Base-by-base conservation (phyloP, 2,329 filamentous ascomycete genomes). In the Niveomyces coronatus region DNA sequence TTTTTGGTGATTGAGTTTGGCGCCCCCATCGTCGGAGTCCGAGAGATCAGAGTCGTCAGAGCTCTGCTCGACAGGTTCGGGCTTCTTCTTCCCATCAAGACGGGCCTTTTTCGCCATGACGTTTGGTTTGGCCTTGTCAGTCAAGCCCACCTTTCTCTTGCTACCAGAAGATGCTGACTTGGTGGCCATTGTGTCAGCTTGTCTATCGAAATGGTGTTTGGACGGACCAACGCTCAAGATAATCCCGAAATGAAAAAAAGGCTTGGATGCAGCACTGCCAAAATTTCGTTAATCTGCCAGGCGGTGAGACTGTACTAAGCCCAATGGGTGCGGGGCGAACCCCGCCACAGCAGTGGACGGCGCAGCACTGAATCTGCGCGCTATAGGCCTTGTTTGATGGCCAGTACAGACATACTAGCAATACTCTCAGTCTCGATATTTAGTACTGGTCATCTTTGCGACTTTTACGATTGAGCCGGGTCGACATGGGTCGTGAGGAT, bases 401-500 rank as follows among this genome's bases (percentile, higher is more conserved):
- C n/a, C n/a, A n/a, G n/a, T n/a, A n/a, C n/a, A n/a, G n/a, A n/a
- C n/a, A n/a, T n/a, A n/a, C n/a, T n/a, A n/a, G n/a, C n/a, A n/a
- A n/a, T n/a, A n/a, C n/a, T n/a, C n/a, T n/a, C n/a, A n/a, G n/a
- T n/a, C n/a, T n/a, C n/a, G n/a, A n/a, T n/a, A n/a, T n/a, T n/a
- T n/a, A n/a, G n/a, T n/a, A n/a, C n/a, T n/a, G n/a, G n/a, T n/a
- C n/a, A n/a, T n/a, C n/a, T n/a, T n/a, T 10, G 9, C 8, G 14
- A 26, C 31, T 35, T 20, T 24, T 30, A 13, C 27, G 27, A 30
- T 24, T 11, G 35, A 24, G n/a, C n/a, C n/a, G n/a, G n/a, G n/a
- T n/a, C n/a, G n/a, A n/a, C 23, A 80, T 82, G 77, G 76, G 76
- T 35, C 71, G 65, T 57, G 89, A 96, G 70, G 91, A 98, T 44